Percentiles rank a stretch among this genome's conserved stretches.
These are phyloP conservation scores for Dacryopinax primogenitus DNA, from an alignment of 768 basidiomycete species.

Conservation along the genomic window DNA sequence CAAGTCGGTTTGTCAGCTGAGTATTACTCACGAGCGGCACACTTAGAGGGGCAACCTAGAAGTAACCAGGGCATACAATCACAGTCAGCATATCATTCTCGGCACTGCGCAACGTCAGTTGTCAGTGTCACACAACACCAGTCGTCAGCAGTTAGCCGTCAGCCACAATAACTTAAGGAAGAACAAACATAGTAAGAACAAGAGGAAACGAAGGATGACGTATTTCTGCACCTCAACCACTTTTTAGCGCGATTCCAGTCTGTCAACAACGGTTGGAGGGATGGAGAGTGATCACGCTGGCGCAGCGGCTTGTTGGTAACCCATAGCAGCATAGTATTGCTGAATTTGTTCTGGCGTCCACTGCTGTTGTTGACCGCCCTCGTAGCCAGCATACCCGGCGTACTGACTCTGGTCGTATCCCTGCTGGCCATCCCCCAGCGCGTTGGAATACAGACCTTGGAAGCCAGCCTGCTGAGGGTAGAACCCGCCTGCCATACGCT, in stretches of 20 bases:
- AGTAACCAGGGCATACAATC: background rate
- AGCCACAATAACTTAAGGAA: background rate
- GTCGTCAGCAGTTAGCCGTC: background rate
- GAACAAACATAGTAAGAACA: background rate
- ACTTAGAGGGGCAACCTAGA: constrained; percentile 8
- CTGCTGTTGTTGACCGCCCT: background rate
- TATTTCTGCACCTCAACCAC: background rate
- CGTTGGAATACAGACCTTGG: background rate
- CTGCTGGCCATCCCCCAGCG: background rate
- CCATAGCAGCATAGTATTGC: constrained; percentile 5
- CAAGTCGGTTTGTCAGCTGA: background rate
- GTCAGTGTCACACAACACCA: background rate
- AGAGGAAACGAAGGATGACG: background rate
- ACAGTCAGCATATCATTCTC: constrained; percentile 8
- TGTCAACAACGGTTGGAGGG: background rate
- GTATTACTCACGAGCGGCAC: background rate
- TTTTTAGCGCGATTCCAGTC: background rate
- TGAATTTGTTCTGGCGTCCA: constrained; percentile 3
- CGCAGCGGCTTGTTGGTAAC: background rate
- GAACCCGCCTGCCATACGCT: background rate
- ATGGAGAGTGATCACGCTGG: background rate
- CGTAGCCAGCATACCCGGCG: background rate
- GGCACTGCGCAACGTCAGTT: constrained; percentile 7
- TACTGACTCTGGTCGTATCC: background rate
- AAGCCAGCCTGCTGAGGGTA: constrained; percentile 6